Evolutionary conservation across 2,329 filamentous ascomycete species (phyloP), one percentile per base, ranked within the genome.

Genomic region (Elsinoe arachidis): DNA sequence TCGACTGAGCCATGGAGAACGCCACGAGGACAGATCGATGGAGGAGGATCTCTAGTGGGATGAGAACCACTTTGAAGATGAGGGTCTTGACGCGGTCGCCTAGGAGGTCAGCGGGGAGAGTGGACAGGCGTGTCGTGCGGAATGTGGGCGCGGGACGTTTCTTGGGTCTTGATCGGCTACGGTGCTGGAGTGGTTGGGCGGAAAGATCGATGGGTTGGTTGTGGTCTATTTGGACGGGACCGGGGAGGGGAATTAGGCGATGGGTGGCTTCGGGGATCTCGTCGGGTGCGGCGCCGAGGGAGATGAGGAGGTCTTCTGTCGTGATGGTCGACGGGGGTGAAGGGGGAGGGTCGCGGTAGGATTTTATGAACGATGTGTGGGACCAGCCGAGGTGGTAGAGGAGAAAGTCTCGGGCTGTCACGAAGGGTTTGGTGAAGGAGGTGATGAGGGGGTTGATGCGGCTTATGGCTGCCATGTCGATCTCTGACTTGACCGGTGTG

Each of bases 71-170:
- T n/a, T 46, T 56, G 41, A 41, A 56, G 11, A 17, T 30, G 11
- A 49, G 3, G 10, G 47, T 43, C n/a, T 47, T 46, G 15, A 56
- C 12, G 11, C 54, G 21, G 34, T 56, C 38, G 15, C 39, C 54
- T 17, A 56, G 43, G 11, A 56, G 39, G n/a, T 56, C 54, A 6
- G 54, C 21, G 12, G 54, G 54, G 2, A 56, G 43, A 6, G 30
- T 56, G 9, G 54, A 47, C 10, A 56, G 33, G 17, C 39, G 39
- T 9, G 54, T 56, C 11, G 54, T 47, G 11, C 43, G 44, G 43
- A 56, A 56, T 11, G 14, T 37, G 7, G 54, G 54, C 7, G 49
- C 9, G 9, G 26, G 26, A 15, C 46, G 46, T 26, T 35, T 51
- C 33, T 35, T 51, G 14, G 15, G n/a, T 15, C 15, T 51, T 10